phyloP scores from a whole-genome alignment of 176 grass and related monocot genomes.

The Oryza rufipogon region DNA sequence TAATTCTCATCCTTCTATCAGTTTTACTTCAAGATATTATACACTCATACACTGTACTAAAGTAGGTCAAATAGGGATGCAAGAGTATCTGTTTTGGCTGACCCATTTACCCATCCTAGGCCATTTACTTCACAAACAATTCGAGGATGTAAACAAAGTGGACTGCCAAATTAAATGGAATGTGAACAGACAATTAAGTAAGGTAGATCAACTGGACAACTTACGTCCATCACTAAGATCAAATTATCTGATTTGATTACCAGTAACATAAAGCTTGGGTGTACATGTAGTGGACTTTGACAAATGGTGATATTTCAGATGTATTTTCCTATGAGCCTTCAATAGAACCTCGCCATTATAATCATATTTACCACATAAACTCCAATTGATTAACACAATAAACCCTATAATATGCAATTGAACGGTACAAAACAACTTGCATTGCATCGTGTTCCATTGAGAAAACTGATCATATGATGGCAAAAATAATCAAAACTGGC shows the following conservation, averaged over 20 bases:
- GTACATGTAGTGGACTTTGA: not conserved
- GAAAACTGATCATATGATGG: not conserved
- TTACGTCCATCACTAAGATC: not conserved
- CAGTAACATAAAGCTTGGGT: constrained; percentile 17
- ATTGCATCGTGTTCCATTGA: not conserved
- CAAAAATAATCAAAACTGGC: not conserved
- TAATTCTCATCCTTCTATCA: not conserved
- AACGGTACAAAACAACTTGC: not conserved
- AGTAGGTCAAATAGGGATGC: not conserved
- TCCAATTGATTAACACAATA: constrained; percentile 18
- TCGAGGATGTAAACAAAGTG: not conserved
- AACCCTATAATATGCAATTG: constrained; percentile 9
- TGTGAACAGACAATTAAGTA: not conserved
- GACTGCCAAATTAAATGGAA: not conserved
- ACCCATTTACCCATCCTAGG: not conserved
- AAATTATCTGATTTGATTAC: constrained; percentile 13
- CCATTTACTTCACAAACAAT: not conserved
- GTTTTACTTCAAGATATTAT: constrained; percentile 9
- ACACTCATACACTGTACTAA: not conserved
- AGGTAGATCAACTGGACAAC: not conserved
- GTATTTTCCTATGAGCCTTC: constrained; percentile 3
- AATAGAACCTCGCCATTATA: not conserved
- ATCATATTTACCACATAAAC: not conserved
- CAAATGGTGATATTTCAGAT: not conserved
- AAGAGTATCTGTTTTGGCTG: not conserved